These are phyloP conservation scores for Aspergillus indologenus DNA, from an alignment of 495 filamentous ascomycete genomes.

Conservation along the genomic window DNA sequence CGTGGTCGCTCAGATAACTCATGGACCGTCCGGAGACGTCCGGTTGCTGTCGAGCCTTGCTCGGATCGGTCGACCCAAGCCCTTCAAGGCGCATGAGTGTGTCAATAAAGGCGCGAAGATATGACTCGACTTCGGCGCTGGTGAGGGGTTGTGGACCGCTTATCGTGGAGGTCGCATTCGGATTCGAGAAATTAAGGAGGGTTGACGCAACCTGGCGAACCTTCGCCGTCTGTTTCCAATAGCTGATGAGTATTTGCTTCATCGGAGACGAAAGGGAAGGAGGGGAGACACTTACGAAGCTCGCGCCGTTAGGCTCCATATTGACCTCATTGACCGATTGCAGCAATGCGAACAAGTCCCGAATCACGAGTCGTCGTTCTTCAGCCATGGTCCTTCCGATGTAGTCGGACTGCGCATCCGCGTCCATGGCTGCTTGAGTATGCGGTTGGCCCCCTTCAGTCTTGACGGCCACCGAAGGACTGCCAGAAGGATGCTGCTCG, in stretches of 20 bases:
- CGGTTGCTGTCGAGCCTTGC: constrained; percentile 20
- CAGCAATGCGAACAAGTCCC: constrained; percentile 67
- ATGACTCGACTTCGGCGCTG: constrained; percentile 54
- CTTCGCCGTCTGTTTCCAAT: constrained; percentile 48
- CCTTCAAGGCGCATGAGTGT: constrained; percentile 68
- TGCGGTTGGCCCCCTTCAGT: constrained; percentile 17
- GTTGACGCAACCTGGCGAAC: constrained; percentile 76
- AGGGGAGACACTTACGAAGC: constrained; percentile 52
- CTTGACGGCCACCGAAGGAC: constrained; percentile 19
- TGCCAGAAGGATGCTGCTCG: constrained; percentile 19
- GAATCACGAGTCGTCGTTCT: constrained; percentile 73
- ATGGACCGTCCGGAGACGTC: constrained; percentile 32
- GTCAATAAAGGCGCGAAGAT: constrained; percentile 64
- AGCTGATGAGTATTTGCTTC: constrained; percentile 7
- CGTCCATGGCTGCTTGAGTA: constrained; percentile 10
- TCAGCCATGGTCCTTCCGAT: constrained; percentile 55
- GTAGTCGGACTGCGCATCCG: constrained; percentile 41
- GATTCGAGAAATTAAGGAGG: constrained; percentile 59
- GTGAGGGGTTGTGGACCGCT: constrained; percentile 35
- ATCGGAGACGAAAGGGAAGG: background rate
- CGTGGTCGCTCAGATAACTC: constrained; percentile 44
- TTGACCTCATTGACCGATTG: constrained; percentile 70
- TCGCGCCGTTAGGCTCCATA: constrained; percentile 77
- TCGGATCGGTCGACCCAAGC: constrained; percentile 15
- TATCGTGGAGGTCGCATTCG: constrained; percentile 40